These are phyloP conservation scores for Raffaelea albimanens DNA, from an alignment of 2,329 filamentous ascomycete genomes.

Conservation along the genomic window DNA sequence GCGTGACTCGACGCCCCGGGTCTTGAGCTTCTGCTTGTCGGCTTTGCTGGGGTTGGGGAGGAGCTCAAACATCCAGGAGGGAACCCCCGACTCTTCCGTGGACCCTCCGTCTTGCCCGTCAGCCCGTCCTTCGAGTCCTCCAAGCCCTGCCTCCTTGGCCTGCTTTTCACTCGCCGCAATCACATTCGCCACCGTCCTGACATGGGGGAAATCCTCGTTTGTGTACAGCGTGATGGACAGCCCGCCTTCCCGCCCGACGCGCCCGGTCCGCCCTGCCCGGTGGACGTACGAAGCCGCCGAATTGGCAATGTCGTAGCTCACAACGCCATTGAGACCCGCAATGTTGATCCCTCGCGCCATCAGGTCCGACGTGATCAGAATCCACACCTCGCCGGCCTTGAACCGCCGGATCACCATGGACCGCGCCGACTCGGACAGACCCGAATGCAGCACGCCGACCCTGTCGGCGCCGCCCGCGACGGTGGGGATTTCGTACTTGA, in stretches of 20 bases:
- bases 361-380: constrained; percentile 91
- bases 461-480: constrained; percentile 76
- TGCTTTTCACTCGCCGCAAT: constrained; percentile 76
- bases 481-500: constrained; percentile 87
- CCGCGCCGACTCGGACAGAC: constrained; percentile 66
- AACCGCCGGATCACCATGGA: constrained; percentile 81
- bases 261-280: constrained; percentile 81
- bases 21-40: constrained; percentile 73
- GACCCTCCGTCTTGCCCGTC: constrained; percentile 15
- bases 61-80: constrained; percentile 81
- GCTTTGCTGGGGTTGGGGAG: constrained; percentile 77
- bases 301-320: constrained; percentile 96
- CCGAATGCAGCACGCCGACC: constrained; percentile 84
- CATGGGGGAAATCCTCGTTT: constrained; percentile 80
- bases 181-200: constrained; percentile 89
- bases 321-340: constrained; percentile 85
- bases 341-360: constrained; percentile 91
- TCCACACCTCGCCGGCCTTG: constrained; percentile 87
- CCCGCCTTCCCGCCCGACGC: constrained; percentile 79
- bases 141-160: constrained; percentile 38
- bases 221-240: constrained; percentile 92
- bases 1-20: constrained; percentile 69
- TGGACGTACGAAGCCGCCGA: constrained; percentile 87
- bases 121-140: not conserved
- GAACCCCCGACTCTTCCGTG: too few species aligned